These are phyloP conservation scores for Saccharomycopsis fodiens DNA, from an alignment of 805 yeast genomes.

Conservation along the genomic window DNA sequence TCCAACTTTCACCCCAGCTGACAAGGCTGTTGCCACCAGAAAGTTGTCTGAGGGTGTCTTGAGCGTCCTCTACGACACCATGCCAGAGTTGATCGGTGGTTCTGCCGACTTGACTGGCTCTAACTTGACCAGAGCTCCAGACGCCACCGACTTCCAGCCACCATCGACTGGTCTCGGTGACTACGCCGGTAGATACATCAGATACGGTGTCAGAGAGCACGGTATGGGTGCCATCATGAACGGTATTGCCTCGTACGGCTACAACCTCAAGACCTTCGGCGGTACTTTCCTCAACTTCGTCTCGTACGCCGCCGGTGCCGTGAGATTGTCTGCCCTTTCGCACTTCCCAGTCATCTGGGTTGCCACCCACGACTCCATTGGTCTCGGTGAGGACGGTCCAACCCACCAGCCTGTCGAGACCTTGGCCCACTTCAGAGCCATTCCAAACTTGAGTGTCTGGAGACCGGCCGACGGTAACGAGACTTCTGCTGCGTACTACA, in stretches of 20 bases:
- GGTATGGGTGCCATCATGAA: constrained; percentile 98
- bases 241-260: constrained; percentile 88
- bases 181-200: constrained; percentile 86
- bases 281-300: constrained; percentile 97
- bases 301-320: constrained; percentile 80
- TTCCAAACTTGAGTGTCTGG: constrained; percentile 79
- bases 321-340: constrained; percentile 75
- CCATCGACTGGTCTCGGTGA: constrained; percentile 73
- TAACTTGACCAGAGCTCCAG: constrained; percentile 83
- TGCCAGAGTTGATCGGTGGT: constrained; percentile 95
- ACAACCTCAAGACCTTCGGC: constrained; percentile 83
- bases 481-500: constrained; percentile 72
- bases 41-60: constrained; percentile 83
- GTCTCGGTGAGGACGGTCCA: constrained; percentile 91
- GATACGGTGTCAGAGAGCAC: constrained; percentile 99
- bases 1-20: constrained; percentile 73
- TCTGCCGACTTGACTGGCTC: constrained; percentile 98
- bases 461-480: constrained; percentile 94
- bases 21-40: constrained; percentile 86
- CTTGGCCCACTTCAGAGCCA: constrained; percentile 77
- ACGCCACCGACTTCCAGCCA: constrained; percentile 88
- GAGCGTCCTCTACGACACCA: constrained; percentile 45
- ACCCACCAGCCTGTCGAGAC: constrained; percentile 92
- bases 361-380: constrained; percentile 86
- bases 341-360: constrained; percentile 82